A percentile compares a stretch with the other conserved stretches of the same genome.
phyloP scores from a whole-genome alignment of 768 basidiomycete species.

The Leucocoprinus leucothites region DNA sequence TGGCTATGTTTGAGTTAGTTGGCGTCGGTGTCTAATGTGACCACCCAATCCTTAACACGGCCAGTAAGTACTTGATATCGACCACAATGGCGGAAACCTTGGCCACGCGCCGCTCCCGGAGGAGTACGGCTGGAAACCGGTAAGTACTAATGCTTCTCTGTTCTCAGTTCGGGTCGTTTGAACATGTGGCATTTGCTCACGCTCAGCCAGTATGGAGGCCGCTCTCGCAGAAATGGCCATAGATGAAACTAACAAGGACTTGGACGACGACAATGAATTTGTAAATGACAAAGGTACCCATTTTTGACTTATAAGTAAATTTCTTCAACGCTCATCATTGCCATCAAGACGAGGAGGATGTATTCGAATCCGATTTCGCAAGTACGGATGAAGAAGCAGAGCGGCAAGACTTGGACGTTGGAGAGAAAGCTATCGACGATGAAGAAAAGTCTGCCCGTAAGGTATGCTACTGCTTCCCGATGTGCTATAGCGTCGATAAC shows the following conservation, averaged over 20 bases:
- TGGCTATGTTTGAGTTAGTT: constrained; percentile 9
- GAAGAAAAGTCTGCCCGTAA: constrained; percentile 56
- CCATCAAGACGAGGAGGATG: constrained; percentile 70
- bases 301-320: too few species aligned
- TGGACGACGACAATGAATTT: constrained; percentile 76
- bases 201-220: constrained; percentile 60
- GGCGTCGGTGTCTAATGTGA: background rate
- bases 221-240: constrained; percentile 68
- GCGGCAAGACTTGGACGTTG: constrained; percentile 46
- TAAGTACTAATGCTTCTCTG: constrained; percentile 23
- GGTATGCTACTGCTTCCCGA: constrained; percentile 27
- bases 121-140: constrained; percentile 82
- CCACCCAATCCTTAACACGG: too few species aligned
- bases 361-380: constrained; percentile 82
- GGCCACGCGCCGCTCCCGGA: constrained; percentile 55
- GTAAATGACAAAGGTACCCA: constrained; percentile 55
- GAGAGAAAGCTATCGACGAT: constrained; percentile 53
- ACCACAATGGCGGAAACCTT: constrained; percentile 33
- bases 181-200: constrained; percentile 11
- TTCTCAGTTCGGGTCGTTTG: background rate
- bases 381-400: constrained; percentile 72
- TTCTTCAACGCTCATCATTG: too few species aligned
- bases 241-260: constrained; percentile 54
- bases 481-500: background rate
- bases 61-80: too few species aligned